phyloP scores from a whole-genome alignment of 345 rosid genomes.

The Psidium friedrichsthalianum region DNA sequence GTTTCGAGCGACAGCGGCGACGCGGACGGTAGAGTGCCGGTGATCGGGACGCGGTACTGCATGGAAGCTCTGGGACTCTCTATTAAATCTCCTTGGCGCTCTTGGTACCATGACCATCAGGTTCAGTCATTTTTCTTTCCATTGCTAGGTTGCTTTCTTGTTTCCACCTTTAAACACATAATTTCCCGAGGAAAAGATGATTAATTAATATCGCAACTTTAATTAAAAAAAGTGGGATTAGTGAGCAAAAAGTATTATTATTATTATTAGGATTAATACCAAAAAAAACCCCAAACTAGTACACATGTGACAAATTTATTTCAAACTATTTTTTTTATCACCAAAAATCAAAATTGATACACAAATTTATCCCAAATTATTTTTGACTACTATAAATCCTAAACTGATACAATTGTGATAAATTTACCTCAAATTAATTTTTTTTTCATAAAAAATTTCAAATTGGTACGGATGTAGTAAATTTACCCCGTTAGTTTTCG shows the following conservation, averaged over 20 bases:
- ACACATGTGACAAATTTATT: too few relatives aligned
- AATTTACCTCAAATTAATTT: too few relatives aligned
- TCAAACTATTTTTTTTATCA: too few relatives aligned
- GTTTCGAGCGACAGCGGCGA: constrained; percentile 31
- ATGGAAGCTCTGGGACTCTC: constrained; percentile 34
- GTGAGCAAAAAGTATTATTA: neutral
- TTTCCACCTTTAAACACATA: neutral
- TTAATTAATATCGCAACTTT: neutral
- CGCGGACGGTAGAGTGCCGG: constrained; percentile 48
- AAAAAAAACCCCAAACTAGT: too few relatives aligned
- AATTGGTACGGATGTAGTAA: too few relatives aligned
- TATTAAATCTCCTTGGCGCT: constrained; percentile 34
- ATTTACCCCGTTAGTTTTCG: too few relatives aligned
- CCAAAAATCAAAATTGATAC: too few relatives aligned
- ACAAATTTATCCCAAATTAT: too few relatives aligned
- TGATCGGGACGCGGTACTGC: constrained; percentile 38
- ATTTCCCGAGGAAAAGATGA: neutral
- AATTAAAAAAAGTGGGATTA: neutral
- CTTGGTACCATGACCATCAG: constrained; percentile 51
- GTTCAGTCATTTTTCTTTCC: constrained; percentile 7
- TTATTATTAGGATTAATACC: too few relatives aligned
- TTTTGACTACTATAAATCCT: too few relatives aligned
- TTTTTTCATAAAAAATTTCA: too few relatives aligned
- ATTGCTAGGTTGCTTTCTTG: neutral
- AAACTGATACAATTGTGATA: too few relatives aligned